phyloP scores from a whole-genome alignment of 176 grass and related monocot genomes.

The Aechmea fasciata region DNA sequence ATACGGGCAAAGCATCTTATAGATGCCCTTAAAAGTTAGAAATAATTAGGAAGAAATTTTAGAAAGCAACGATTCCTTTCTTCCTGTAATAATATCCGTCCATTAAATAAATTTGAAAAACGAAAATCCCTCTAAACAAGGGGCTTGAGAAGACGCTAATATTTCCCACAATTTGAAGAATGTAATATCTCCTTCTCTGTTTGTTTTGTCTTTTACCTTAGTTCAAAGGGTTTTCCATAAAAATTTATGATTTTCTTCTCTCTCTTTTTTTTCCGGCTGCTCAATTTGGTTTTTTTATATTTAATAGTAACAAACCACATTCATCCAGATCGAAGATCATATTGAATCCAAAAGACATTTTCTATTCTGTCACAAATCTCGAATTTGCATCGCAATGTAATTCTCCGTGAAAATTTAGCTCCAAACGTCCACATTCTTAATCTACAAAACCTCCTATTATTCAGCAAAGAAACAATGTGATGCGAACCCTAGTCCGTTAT shows the following conservation, averaged over 20 bases:
- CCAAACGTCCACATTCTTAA: neutral
- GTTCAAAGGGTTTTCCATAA: no score
- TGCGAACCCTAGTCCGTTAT: neutral
- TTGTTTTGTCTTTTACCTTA: no score
- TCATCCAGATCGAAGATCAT: neutral
- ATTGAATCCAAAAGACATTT: neutral
- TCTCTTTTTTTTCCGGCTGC: no score
- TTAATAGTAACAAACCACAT: neutral
- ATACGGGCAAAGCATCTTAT: no score
- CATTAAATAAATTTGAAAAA: no score
- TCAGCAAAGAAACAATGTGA: neutral
- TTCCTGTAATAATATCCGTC: no score
- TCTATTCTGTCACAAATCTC: neutral
- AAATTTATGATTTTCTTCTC: no score
- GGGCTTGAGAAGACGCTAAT: no score
- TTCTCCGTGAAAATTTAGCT: neutral
- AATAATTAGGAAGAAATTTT: neutral
- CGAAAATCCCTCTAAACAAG: no score
- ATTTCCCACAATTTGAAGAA: no score
- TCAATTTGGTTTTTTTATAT: neutral
- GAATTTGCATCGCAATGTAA: neutral
- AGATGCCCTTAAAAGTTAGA: neutral
- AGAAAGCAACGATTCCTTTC: no score
- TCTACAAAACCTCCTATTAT: neutral
- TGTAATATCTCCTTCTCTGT: no score